Conservation (phyloP, 352 stramenopile genomes). For the Aphanomyces invadans region DNA sequence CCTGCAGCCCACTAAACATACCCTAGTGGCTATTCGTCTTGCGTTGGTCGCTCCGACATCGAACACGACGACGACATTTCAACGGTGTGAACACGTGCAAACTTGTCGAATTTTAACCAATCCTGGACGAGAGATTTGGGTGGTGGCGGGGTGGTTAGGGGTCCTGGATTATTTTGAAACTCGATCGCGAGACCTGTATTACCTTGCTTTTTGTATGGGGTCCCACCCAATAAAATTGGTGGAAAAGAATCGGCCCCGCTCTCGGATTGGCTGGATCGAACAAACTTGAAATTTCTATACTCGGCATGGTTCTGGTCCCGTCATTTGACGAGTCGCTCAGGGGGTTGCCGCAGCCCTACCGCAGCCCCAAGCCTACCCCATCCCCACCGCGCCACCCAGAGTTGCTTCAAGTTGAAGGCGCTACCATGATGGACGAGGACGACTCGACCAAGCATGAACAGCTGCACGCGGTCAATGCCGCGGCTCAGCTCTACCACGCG, state of each 20-base stretch:
- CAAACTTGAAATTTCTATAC: conserved; percentile 11
- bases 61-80: no score
- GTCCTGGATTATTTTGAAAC: background rate
- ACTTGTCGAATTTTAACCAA: conserved; percentile 10
- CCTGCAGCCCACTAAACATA: background rate
- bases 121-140: background rate
- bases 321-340: background rate
- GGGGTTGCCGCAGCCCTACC: background rate
- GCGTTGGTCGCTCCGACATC: no score
- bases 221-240: background rate
- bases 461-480: conserved; percentile 1
- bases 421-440: conserved; percentile 22
- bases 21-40: no score
- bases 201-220: background rate
- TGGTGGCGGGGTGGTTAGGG: conserved; percentile 26
- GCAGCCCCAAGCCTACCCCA: conserved; percentile 22
- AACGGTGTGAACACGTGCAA: no score
- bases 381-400: conserved; percentile 8
- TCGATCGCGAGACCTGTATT: background rate
- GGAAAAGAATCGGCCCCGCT: no score
- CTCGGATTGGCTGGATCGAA: conserved; percentile 10
- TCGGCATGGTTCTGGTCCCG: background rate
- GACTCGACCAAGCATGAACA: background rate
- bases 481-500: conserved; percentile 22
- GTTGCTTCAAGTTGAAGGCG: conserved; percentile 16